These are phyloP conservation scores for maize (Zea mays) DNA, from an alignment of 176 grass and related monocot species.

Conservation along the genomic window DNA sequence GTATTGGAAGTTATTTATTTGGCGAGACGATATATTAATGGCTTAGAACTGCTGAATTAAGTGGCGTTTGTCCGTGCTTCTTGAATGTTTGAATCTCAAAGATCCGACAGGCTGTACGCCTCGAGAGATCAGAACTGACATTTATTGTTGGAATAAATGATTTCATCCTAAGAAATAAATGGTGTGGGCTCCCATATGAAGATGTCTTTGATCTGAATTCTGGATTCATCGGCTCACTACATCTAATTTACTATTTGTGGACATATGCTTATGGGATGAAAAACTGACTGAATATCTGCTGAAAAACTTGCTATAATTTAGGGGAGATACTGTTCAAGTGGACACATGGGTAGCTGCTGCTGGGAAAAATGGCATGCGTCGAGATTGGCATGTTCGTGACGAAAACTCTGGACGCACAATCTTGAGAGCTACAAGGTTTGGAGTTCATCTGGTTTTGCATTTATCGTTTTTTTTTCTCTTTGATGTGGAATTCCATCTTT, in stretches of 20 bases:
- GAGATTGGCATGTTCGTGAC: constrained; percentile 95
- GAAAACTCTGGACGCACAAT: constrained; percentile 80
- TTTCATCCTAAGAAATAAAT: constrained; percentile 13
- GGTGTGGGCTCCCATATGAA: constrained; percentile 23
- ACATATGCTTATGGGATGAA: neutral
- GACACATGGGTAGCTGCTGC: constrained; percentile 96
- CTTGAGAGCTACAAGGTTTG: constrained; percentile 87
- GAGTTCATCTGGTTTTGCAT: constrained; percentile 7
- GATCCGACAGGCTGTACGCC: constrained; percentile 1
- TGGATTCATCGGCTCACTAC: constrained; percentile 15
- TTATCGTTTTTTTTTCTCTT: neutral
- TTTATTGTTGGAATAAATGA: constrained; percentile 38
- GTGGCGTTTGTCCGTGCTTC: neutral
- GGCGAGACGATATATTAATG: constrained; percentile 12
- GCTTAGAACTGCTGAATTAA: constrained; percentile 25
- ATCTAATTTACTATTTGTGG: constrained; percentile 17
- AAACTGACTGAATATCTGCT: neutral
- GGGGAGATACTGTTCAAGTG: constrained; percentile 95
- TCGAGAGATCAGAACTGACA: constrained; percentile 26
- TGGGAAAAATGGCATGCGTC: constrained; percentile 98
- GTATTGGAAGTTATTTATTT: constrained; percentile 14
- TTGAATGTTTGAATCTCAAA: constrained; percentile 28
- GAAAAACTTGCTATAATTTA: constrained; percentile 35
- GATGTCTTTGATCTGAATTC: constrained; percentile 13
- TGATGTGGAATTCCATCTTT: neutral